Evolutionary conservation across 2,329 filamentous ascomycete genomes (phyloP).

Genomic region (Epichloe uncinata): DNA sequence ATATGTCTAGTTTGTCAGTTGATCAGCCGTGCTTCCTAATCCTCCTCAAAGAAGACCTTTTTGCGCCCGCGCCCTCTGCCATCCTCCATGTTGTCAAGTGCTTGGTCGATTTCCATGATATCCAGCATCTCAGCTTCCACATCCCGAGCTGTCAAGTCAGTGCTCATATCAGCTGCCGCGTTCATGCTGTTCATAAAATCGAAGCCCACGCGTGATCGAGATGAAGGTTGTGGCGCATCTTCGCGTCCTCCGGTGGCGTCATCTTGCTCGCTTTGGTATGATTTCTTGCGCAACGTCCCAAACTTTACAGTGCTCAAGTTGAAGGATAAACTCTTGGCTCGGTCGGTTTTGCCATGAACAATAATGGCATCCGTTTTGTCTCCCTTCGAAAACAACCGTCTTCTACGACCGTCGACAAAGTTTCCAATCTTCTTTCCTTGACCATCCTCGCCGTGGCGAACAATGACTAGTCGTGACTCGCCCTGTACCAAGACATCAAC

Average conservation of each 20-base stretch:
- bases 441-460: slow-evolving; percentile 38
- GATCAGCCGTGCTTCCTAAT: slow-evolving; percentile 10
- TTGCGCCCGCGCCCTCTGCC: slow-evolving; percentile 34
- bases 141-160: slow-evolving; percentile 36
- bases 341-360: slow-evolving; percentile 33
- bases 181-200: slow-evolving; percentile 38
- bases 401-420: slow-evolving; percentile 19
- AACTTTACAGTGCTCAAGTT: slow-evolving; percentile 35
- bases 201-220: slow-evolving; percentile 26
- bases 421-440: slow-evolving; percentile 30
- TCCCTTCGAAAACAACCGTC: slow-evolving; percentile 23
- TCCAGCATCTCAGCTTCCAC: slow-evolving; percentile 49
- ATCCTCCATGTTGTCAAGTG: slow-evolving; percentile 40
- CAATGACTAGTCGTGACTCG: slow-evolving; percentile 40
- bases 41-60: slow-evolving; percentile 37
- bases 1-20: slow-evolving; percentile 13
- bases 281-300: slow-evolving; percentile 21
- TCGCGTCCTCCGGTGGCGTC: slow-evolving; percentile 9
- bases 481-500: slow-evolving; percentile 42
- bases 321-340: slow-evolving; percentile 28
- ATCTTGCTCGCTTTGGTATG: slow-evolving; percentile 16
- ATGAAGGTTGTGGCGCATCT: slow-evolving; percentile 13
- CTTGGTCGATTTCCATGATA: slow-evolving; percentile 52
- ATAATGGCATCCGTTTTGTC: slow-evolving; percentile 39
- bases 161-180: slow-evolving; percentile 37